Base-by-base conservation (phyloP, 2,329 filamentous ascomycete genomes). In the Graphilbum ipis-grandicollis region DNA sequence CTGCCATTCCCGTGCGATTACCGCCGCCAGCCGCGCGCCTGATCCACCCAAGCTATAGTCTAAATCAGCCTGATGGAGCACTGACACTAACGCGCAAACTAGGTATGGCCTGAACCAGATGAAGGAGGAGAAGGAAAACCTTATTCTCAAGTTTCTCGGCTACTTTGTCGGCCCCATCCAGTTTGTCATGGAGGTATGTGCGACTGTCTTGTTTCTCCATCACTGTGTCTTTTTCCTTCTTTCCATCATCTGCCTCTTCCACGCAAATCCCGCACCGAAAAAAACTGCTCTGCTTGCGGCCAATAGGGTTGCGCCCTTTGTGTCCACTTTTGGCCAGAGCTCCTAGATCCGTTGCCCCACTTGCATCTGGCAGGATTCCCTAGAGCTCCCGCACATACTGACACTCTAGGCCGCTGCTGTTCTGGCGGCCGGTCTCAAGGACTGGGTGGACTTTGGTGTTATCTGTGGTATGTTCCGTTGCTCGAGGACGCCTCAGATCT, bases 381-480 rank as follows among this genome's bases (percentile, higher is more conserved):
- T n/a, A n/a, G n/a, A n/a, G 33, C 19, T 18, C 33, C 5, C 10
- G 9, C 15, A 37, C 38, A 33, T 34, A 15, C 15, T 18, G n/a
- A 28, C 33, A 29, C 15, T 35, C 4, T 18, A 76, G 72, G 68
- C 73, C 58, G 80, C 82, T 43, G 79, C 79, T 47, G 65, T 86
- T 51, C 69, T 92, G 41, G 83, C 84, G 53, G 81, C 79, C 43
- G 81, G 80, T 73, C 72, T 93, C 31, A 59, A 80, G 58, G 80
- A 90, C 51, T 93, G 84, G 84, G 79, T 93, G 45, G 84, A 93
- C 63, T 88, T 93, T 52, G 84, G 82, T 66, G 83, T 93, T 52
- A 93, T 93, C 48, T 84, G 79, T 57, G 83, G 63, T 44, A 40
- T 17, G 39, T n/a, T n/a, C n/a, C n/a, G n/a, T n/a, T n/a, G n/a